phyloP scores from a whole-genome alignment of 208 protist species.

The Crithidia sp. region DNA sequence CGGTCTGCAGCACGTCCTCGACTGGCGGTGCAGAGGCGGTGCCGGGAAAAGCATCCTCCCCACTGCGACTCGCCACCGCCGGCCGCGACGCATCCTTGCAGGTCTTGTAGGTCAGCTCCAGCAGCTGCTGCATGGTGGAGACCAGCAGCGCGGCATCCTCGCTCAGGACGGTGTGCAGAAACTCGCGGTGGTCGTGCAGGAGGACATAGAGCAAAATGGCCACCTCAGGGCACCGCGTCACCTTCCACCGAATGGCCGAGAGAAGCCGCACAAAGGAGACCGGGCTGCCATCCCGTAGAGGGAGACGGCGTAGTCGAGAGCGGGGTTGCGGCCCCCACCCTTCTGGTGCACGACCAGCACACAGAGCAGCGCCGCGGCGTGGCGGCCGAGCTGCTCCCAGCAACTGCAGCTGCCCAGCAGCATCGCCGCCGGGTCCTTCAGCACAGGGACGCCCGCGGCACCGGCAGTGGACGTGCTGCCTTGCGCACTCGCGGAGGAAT shows the following conservation, averaged over 20 bases:
- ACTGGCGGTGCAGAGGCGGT: slow-evolving; percentile 3
- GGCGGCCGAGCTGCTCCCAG: slow-evolving; percentile 49
- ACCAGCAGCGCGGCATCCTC: slow-evolving; percentile 42
- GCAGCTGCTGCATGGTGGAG: slow-evolving; percentile 48
- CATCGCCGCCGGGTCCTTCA: slow-evolving; percentile 27
- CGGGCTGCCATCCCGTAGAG: slow-evolving; percentile 34
- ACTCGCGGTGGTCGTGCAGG: slow-evolving; percentile 69
- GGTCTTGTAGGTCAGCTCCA: slow-evolving; percentile 51
- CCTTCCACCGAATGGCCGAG: slow-evolving; percentile 31
- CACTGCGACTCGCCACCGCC: neutral
- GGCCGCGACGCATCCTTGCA: slow-evolving; percentile 15
- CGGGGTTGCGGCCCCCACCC: slow-evolving; percentile 60
- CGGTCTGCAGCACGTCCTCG: slow-evolving; percentile 33
- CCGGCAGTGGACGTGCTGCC: neutral
- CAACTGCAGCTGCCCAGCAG: slow-evolving; percentile 38
- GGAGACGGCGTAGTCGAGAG: slow-evolving; percentile 46
- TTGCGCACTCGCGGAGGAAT: no score
- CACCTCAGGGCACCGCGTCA: slow-evolving; percentile 55
- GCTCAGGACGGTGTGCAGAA: slow-evolving; percentile 50
- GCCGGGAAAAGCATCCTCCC: no score
- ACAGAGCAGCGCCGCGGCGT: slow-evolving; percentile 64
- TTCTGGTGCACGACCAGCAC: slow-evolving; percentile 73
- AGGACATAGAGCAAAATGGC: slow-evolving; percentile 78
- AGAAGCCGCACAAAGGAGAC: slow-evolving; percentile 56
- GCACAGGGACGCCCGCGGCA: slow-evolving; percentile 1